phyloP scores from a whole-genome alignment of 495 filamentous ascomycete species.

The Podospora bellae-mahoneyi region DNA sequence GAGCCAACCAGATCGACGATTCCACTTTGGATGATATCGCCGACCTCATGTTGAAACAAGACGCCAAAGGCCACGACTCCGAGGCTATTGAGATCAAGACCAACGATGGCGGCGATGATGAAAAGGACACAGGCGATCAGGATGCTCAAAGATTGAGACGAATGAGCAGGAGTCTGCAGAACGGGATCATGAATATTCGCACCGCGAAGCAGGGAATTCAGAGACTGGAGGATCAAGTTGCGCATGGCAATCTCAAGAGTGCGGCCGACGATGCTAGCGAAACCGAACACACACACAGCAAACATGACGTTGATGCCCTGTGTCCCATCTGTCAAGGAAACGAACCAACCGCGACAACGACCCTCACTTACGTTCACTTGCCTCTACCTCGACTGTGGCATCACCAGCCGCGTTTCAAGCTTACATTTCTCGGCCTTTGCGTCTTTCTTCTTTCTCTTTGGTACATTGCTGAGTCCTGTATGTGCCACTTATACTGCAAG shows the following conservation, averaged over 20 bases:
- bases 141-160: slow-evolving; percentile 21
- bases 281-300: slow-evolving; percentile 4
- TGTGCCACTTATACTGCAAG: slow-evolving; percentile 62
- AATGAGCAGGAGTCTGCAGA: slow-evolving; percentile 57
- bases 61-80: background rate
- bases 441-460: slow-evolving; percentile 49
- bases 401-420: slow-evolving; percentile 43
- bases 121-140: slow-evolving; percentile 49
- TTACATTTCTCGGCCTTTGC: slow-evolving; percentile 57
- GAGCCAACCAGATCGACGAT: slow-evolving; percentile 49
- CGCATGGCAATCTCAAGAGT: slow-evolving; percentile 35
- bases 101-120: slow-evolving; percentile 39
- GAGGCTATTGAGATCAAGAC: slow-evolving; percentile 7
- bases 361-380: slow-evolving; percentile 40
- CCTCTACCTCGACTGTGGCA: slow-evolving; percentile 59
- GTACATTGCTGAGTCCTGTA: slow-evolving; percentile 57
- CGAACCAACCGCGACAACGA: background rate
- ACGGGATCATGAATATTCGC: slow-evolving; percentile 59
- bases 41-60: slow-evolving; percentile 36
- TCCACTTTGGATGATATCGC: slow-evolving; percentile 53
- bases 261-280: background rate
- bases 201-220: slow-evolving; percentile 65
- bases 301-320: background rate
- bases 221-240: slow-evolving; percentile 60
- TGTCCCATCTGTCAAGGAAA: slow-evolving; percentile 21